These are phyloP conservation scores for Botrytis medusae DNA, from an alignment of 2,329 filamentous ascomycete genomes.

Conservation along the genomic window DNA sequence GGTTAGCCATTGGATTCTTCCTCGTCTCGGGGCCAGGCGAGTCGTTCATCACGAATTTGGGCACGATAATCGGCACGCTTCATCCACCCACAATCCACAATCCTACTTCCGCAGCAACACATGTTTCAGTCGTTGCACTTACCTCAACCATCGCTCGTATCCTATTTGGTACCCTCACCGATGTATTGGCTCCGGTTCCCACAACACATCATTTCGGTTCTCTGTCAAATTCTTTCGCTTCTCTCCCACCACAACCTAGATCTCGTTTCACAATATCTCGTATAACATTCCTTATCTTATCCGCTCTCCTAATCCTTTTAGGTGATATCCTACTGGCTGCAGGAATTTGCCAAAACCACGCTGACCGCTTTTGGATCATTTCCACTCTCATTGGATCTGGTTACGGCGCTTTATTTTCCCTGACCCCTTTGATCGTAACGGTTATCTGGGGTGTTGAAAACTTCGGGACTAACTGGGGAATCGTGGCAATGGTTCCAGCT, in stretches of 20 bases:
- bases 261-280: constrained; percentile 66
- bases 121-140: constrained; percentile 88
- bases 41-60: constrained; percentile 96
- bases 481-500: constrained; percentile 89
- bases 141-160: constrained; percentile 89
- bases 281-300: constrained; percentile 74
- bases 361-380: constrained; percentile 80
- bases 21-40: constrained; percentile 79
- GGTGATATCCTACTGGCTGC: constrained; percentile 78
- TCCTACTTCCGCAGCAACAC: constrained; percentile 66
- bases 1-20: constrained; percentile 85
- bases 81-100: constrained; percentile 60
- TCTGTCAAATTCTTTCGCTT: constrained; percentile 38
- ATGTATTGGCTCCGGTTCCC: constrained; percentile 73
- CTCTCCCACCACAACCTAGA: constrained; percentile 41
- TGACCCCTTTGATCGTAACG: constrained; percentile 89
- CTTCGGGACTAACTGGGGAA: constrained; percentile 97
- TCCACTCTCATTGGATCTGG: constrained; percentile 83
- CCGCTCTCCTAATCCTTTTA: constrained; percentile 69
- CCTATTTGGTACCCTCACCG: constrained; percentile 84
- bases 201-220: constrained; percentile 33
- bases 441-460: constrained; percentile 99
- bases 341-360: constrained; percentile 70
- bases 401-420: constrained; percentile 87
- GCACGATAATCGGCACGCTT: constrained; percentile 86